Evolutionary conservation across 2,329 filamentous ascomycete genomes (phyloP).

Genomic region (Aspergillus latus): DNA sequence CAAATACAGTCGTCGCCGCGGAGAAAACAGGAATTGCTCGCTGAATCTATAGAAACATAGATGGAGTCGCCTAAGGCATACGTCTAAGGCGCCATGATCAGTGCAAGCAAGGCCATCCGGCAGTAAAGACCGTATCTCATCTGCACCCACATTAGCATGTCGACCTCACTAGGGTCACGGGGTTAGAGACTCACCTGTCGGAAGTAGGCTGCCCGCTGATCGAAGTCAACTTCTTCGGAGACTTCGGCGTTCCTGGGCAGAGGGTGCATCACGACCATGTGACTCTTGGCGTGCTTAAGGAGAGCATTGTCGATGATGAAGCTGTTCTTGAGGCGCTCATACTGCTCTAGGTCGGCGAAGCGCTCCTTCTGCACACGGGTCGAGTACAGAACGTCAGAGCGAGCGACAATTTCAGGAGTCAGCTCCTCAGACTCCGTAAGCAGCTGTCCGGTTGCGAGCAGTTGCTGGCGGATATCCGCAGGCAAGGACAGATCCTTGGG

Average conservation of each 20-base stretch:
- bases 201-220: conserved; percentile 95
- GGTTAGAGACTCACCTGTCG: conserved; percentile 75
- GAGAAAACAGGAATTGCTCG: conserved; percentile 17
- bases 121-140: conserved; percentile 98
- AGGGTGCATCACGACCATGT: conserved; percentile 94
- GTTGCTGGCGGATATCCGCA: conserved; percentile 67
- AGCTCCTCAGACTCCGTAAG: conserved; percentile 72
- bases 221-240: conserved; percentile 93
- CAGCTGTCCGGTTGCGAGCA: conserved; percentile 74
- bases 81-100: conserved; percentile 70
- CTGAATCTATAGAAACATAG: conserved; percentile 18
- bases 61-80: conserved; percentile 16
- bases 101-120: conserved; percentile 92
- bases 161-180: background rate
- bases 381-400: conserved; percentile 92
- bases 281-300: conserved; percentile 84
- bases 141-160: conserved; percentile 43
- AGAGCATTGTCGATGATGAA: conserved; percentile 90
- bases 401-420: conserved; percentile 80
- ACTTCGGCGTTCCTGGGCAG: conserved; percentile 92
- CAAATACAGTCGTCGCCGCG: conserved; percentile 1
- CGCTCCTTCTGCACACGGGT: conserved; percentile 96
- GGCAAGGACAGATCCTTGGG: conserved; percentile 78
- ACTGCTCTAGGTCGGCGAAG: conserved; percentile 76
- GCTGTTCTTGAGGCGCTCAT: conserved; percentile 82